A percentile compares a stretch with the other conserved stretches of the same genome.
These are phyloP conservation scores for Suillus luteus DNA, from an alignment of 768 basidiomycete genomes.

Conservation along the genomic window DNA sequence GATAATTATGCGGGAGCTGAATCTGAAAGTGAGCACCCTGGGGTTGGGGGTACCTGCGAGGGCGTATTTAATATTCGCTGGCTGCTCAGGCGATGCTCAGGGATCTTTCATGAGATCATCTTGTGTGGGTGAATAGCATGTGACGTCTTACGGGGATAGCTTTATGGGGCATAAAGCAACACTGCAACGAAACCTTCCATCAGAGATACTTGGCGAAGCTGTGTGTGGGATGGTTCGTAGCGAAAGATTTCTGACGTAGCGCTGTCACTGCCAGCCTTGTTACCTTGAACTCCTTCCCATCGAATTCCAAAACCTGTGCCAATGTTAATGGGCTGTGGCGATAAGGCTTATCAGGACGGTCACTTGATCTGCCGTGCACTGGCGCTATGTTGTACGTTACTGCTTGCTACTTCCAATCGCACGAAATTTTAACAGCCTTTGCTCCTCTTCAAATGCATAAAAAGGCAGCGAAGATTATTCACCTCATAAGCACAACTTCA, in stretches of 20 bases:
- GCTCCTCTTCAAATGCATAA: not conserved
- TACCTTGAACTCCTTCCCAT: not conserved
- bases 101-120: not conserved
- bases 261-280: not conserved
- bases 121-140: not conserved
- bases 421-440: not conserved
- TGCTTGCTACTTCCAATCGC: not conserved
- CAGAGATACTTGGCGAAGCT: not conserved
- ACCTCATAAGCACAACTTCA: too few relatives aligned
- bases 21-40: not conserved
- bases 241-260: not conserved
- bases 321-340: slow-evolving; percentile 3
- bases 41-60: not conserved
- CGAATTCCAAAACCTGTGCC: not conserved
- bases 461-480: not conserved
- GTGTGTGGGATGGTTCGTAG: not conserved
- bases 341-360: not conserved
- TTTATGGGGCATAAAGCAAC: not conserved
- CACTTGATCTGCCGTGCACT: not conserved
- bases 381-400: not conserved
- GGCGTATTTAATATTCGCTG: not conserved
- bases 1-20: not conserved
- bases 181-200: not conserved
- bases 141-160: not conserved
- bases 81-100: not conserved